Conservation (phyloP, 441 rosid genomes). For the Corymbia calophylla region DNA sequence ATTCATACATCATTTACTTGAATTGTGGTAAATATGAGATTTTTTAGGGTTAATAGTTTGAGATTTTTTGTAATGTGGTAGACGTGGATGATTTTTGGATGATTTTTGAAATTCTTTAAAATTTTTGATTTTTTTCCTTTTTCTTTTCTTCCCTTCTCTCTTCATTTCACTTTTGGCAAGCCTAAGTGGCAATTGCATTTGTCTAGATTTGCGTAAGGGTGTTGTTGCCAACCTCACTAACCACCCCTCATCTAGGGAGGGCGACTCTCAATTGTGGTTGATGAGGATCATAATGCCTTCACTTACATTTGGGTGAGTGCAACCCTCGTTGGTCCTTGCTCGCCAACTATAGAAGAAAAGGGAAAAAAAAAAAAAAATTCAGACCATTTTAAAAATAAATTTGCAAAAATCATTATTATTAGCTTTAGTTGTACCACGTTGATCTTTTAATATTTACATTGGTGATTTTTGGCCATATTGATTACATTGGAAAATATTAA, state of each 20-base stretch:
- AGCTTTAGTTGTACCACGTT: neutral
- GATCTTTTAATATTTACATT: fast-evolving
- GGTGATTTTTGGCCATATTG: too few species aligned
- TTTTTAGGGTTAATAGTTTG: neutral
- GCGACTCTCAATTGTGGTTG: neutral
- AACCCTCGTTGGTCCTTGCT: neutral
- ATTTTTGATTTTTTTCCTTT: too few species aligned
- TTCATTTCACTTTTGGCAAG: neutral
- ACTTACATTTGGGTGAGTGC: neutral
- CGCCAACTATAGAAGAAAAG: neutral
- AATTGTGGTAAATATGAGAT: too few species aligned
- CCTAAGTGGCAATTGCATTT: fast-evolving
- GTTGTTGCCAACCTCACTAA: too few species aligned
- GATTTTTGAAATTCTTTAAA: too few species aligned
- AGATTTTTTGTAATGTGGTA: too few species aligned
- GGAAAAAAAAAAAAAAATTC: neutral
- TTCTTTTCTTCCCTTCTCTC: too few species aligned
- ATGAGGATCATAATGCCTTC: neutral
- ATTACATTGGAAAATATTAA: neutral
- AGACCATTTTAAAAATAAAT: neutral
- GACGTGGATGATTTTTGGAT: too few species aligned
- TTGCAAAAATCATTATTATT: too few species aligned
- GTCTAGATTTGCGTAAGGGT: neutral
- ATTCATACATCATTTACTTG: neutral
- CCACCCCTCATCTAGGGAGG: neutral